Evolutionary conservation across 805 yeast genomes (phyloP), one percentile per base, ranked within the genome.

Genomic region (Aciculoconidium aculeatum): DNA sequence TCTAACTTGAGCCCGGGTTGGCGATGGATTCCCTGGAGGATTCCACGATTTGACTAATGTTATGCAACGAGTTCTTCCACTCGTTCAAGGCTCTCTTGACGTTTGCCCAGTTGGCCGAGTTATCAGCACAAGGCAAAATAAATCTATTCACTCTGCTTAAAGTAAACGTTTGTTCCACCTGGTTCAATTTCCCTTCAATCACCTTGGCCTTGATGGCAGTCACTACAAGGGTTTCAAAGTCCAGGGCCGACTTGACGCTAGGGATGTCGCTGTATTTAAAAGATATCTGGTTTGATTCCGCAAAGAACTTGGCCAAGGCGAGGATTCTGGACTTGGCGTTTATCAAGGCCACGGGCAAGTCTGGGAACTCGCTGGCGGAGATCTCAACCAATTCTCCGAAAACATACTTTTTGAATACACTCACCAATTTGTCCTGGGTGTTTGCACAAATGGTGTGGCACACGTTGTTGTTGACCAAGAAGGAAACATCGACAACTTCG

Each of bases 151-250:
- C 64, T 45, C 63, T 59, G 17, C 56, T 57, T 40, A 64, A 59
- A 37, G 55, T 49, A 43, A 65, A 64, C 6, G 57, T 48, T 36
- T 59, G 55, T 20, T 58, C 60, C 24, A 63, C 51, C 47, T 65
- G 70, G 45, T 64, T 61, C 40, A 65, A 55, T 41, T 62, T 64
- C 30, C 70, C 70, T 47, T 64, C 68, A 29, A 65, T 44, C 28
- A 65, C 61, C 24, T 63, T 65, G n/a, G 61, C 51, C 42, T 61
- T 62, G 38, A 65, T 63, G 21, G 67, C 53, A 40, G 58, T 60
- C 22, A 65, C 55, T 38, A 65, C 47, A 34, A 64, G 51, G 25
- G 52, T 45, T 44, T 65, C 70, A 26, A 64, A 55, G 28, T 60
- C 65, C 20, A 44, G 35, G 10, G 55, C 32, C 7, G 57, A 43